Conservation (phyloP, 192 early-diverging fungal genomes). For the Coemansia sp. region DNA sequence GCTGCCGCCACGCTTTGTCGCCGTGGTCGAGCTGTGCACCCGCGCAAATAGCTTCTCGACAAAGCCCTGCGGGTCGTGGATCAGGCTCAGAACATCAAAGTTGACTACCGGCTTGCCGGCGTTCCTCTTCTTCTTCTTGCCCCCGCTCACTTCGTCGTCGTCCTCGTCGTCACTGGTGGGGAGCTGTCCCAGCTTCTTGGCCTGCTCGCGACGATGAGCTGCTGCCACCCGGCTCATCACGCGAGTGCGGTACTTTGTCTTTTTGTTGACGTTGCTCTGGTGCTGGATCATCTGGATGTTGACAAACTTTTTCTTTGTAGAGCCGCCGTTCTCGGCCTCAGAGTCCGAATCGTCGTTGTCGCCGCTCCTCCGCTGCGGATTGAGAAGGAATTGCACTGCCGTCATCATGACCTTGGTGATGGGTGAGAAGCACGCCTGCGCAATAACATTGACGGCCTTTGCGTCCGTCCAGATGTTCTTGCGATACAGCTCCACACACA, state of each 20-base stretch:
- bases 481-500: conserved; percentile 95
- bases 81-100: conserved; percentile 90
- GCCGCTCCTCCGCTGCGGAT: conserved; percentile 60
- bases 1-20: conserved; percentile 51
- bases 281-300: conserved; percentile 79
- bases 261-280: conserved; percentile 76
- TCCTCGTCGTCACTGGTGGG: conserved; percentile 21
- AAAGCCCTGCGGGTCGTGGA: conserved; percentile 98
- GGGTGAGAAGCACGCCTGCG: conserved; percentile 92
- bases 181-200: conserved; percentile 57
- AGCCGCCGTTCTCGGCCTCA: conserved; percentile 52
- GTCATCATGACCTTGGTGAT: conserved; percentile 89
- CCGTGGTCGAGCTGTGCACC: conserved; percentile 54
- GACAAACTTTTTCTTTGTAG: conserved; percentile 36
- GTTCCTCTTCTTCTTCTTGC: conserved; percentile 62
- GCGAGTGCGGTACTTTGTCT: conserved; percentile 75
- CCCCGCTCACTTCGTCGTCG: conserved; percentile 18
- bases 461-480: conserved; percentile 98
- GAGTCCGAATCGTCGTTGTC: conserved; percentile 71
- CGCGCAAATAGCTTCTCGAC: conserved; percentile 91
- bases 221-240: conserved; percentile 74
- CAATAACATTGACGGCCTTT: conserved; percentile 98
- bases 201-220: conserved; percentile 30
- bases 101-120: conserved; percentile 72
- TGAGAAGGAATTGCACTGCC: conserved; percentile 93